Evolutionary conservation across 257 asterid species (phyloP), one percentile per base, ranked within the genome.

Genomic region (Capsicum chinense): DNA sequence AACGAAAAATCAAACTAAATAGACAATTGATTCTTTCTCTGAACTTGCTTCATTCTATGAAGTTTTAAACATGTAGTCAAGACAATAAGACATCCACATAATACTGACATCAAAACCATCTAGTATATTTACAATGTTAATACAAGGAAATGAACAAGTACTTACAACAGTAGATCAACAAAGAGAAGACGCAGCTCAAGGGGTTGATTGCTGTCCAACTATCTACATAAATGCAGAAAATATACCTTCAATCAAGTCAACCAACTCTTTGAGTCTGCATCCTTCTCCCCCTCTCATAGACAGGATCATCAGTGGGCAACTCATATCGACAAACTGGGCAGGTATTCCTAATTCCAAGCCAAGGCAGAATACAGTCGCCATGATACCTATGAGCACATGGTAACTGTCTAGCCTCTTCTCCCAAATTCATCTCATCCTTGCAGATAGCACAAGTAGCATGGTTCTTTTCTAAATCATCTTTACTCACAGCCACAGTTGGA

Each of bases 301-400:
- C 91, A 5, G 85, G 89, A 85, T 93, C 93, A 87, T 93, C 94
- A n/a, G 93, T 91, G 58, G 92, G 94, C 86, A 92, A 86, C 89
- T 91, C 94, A 44, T 84, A 86, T 85, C 94, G 87, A 88, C 94
- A 92, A 83, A 92, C 95, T 9, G 95, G 95, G 78, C 95, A 92
- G 13, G 95, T 90, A 76, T 91, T 92, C 85, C 90, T 89, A 84
- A 92, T 52, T 83, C 87, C 90, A 62, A 92, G 88, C 96, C 96
- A 92, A 26, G 94, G 96, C 33, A 87, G 15, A 52, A 92, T 90
- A 81, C 94, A 92, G 78, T 92, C 93, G 9, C 85, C 89, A 63
- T 92, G 94, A 88, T 90, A 91, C 54, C 83, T 85, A 87, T 92
- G 96, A 74, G 83, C 80, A 71, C 96, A 92, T 4, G 94, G 93